These are phyloP conservation scores for Aspergillus ibericus DNA, from an alignment of 2,329 filamentous ascomycete species.

Conservation along the genomic window DNA sequence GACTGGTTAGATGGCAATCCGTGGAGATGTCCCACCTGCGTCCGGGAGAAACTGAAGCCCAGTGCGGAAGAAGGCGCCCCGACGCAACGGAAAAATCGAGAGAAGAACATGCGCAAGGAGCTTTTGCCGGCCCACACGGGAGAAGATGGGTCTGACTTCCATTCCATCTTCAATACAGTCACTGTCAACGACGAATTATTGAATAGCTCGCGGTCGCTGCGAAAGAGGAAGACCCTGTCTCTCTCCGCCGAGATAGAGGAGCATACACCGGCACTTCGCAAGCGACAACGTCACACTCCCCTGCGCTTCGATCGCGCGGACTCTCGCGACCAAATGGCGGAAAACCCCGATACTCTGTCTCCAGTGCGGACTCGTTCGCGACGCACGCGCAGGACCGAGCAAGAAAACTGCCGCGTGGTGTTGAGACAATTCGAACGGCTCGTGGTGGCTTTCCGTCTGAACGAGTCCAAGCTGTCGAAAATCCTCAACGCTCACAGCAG, in stretches of 20 bases:
- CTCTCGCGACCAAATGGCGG: slow-evolving; percentile 21
- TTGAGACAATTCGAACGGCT: slow-evolving; percentile 48
- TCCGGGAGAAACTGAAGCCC: slow-evolving; percentile 44
- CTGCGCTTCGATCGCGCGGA: slow-evolving; percentile 25
- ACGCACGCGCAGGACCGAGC: slow-evolving; percentile 50
- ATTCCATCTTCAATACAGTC: slow-evolving; percentile 74
- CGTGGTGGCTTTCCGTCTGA: slow-evolving; percentile 60
- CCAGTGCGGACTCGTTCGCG: slow-evolving; percentile 56
- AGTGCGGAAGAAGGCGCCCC: slow-evolving; percentile 25
- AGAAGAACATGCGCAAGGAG: slow-evolving; percentile 68
- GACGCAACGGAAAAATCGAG: slow-evolving; percentile 55
- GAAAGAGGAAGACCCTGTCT: slow-evolving; percentile 82
- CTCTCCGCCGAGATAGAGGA: slow-evolving; percentile 65
- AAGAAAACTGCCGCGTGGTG: slow-evolving; percentile 42
- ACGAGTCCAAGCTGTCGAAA: slow-evolving; percentile 59
- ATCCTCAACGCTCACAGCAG: slow-evolving; percentile 62
- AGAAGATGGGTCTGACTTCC: slow-evolving; percentile 65
- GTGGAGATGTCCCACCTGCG: slow-evolving; percentile 64
- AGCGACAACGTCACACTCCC: slow-evolving; percentile 37
- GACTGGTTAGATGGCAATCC: slow-evolving; percentile 51
- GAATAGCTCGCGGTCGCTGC: slow-evolving; percentile 73
- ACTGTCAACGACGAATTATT: slow-evolving; percentile 70
- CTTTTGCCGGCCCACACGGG: slow-evolving; percentile 69
- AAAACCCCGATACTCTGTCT: slow-evolving; percentile 21
- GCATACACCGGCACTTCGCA: slow-evolving; percentile 51